phyloP scores from a whole-genome alignment of 495 filamentous ascomycete genomes.

The Barbatosphaeria neglecta region DNA sequence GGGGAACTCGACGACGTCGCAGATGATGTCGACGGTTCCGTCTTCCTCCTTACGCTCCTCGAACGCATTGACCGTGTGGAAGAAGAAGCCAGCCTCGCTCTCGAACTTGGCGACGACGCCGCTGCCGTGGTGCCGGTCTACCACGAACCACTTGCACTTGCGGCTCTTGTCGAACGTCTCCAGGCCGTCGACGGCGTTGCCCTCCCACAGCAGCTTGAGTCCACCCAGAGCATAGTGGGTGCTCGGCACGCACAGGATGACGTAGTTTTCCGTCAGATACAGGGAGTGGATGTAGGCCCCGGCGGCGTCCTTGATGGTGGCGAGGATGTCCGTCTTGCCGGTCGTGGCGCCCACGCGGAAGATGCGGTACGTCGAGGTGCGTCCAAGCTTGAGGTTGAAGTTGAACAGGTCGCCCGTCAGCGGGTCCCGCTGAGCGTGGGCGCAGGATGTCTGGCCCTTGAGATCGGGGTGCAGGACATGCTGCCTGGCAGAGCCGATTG shows the following conservation, averaged over 20 bases:
- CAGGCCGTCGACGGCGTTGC: slow-evolving; percentile 48
- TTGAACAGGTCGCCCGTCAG: slow-evolving; percentile 67
- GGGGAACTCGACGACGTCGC: slow-evolving; percentile 45
- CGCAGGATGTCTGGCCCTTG: slow-evolving; percentile 47
- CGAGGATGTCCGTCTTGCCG: slow-evolving; percentile 58
- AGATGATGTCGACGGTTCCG: slow-evolving; percentile 28
- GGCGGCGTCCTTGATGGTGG: slow-evolving; percentile 42
- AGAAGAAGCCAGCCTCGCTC: slow-evolving; percentile 54
- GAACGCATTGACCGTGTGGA: slow-evolving; percentile 67
- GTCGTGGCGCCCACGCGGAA: slow-evolving; percentile 49
- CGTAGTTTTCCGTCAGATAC: slow-evolving; percentile 51
- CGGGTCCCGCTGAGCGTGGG: slow-evolving; percentile 62
- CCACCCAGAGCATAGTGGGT: slow-evolving; percentile 38
- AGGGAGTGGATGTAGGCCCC: slow-evolving; percentile 64
- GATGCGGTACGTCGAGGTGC: slow-evolving; percentile 42
- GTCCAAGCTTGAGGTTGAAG: slow-evolving; percentile 50
- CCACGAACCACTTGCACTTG: slow-evolving; percentile 53
- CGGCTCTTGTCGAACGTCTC: slow-evolving; percentile 36
- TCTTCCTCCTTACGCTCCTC: slow-evolving; percentile 35
- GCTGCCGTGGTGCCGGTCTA: slow-evolving; percentile 42
- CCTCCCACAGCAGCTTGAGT: slow-evolving; percentile 37
- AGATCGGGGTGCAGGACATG: slow-evolving; percentile 50
- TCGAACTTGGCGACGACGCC: slow-evolving; percentile 51
- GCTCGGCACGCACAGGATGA: slow-evolving; percentile 52
- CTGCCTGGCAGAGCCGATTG: slow-evolving; percentile 49